Evolutionary conservation across 2,329 filamentous ascomycete genomes (phyloP), one percentile per base, ranked within the genome.

Genomic region (Metarhizium sp.): DNA sequence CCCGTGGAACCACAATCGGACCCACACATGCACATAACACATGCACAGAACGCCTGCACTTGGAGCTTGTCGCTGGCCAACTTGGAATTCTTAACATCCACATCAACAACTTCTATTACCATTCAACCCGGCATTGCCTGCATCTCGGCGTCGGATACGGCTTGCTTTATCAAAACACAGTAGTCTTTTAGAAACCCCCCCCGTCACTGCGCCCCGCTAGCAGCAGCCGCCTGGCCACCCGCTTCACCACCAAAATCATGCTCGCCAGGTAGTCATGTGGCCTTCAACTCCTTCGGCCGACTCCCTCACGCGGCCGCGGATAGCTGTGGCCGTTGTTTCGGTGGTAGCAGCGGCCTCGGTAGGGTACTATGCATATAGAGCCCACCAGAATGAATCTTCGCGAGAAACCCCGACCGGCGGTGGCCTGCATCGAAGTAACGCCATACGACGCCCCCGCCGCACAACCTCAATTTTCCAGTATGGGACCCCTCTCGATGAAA

Each of bases 351-450:
- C 81, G 47, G 76, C 75, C 11, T 83, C 79, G 51, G 70, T 80
- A 54, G 76, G 78, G 55, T 88, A 83, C 64, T 78, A 82, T 55
- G 70, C 83, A 61, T 87, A 84, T 66, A 65, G 65, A 62, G 68
- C 67, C 48, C 63, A 62, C 61, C 58, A 60, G 55, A 55, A 63
- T 62, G 18, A 57, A 60, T 52, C 57, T 58, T 60, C 60, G 50
- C 61, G 58, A 64, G 38, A 55, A 55, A 40, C 46, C 51, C 55
- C 61, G 46, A 64, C 61, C 10, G 69, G 68, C n/a, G 60, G 65
- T 36, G 67, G 69, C 14, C 71, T 89, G 34, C 85, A 81, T 61
- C 76, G 86, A 59, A 85, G 85, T 65, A 88, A 88, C 68, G 86
- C 86, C 11, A 66, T 88, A 42, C 82, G 85, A 58, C 78, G 74